phyloP scores from a whole-genome alignment of 1,139 yeast genomes.

The Kodamaea ohmeri region DNA sequence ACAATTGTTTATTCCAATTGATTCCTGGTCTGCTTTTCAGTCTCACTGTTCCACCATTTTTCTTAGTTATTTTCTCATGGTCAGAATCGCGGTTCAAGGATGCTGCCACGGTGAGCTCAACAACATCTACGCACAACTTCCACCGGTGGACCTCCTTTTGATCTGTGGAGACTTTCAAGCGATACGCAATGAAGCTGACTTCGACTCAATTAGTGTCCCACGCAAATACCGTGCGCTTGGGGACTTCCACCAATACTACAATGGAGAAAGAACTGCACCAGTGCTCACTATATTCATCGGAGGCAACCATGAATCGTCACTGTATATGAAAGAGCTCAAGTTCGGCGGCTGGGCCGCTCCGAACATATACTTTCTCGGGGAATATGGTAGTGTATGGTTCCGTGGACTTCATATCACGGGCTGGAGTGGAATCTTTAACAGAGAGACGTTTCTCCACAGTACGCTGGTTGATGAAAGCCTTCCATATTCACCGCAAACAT shows the following conservation, averaged over 20 bases:
- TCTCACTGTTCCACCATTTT: too few species aligned
- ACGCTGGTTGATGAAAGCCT: constrained; percentile 30
- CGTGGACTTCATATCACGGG: constrained; percentile 78
- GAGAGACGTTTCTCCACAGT: constrained; percentile 27
- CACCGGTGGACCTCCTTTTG: constrained; percentile 59
- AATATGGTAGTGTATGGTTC: constrained; percentile 69
- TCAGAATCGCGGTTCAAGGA: constrained; percentile 71
- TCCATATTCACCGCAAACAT: constrained; percentile 47
- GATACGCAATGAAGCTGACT: constrained; percentile 60
- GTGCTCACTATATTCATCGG: constrained; percentile 81
- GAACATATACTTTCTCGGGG: constrained; percentile 85
- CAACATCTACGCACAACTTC: constrained; percentile 47
- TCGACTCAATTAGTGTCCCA: constrained; percentile 63
- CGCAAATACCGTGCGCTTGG: constrained; percentile 59
- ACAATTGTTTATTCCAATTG: too few species aligned
- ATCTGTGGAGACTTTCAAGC: constrained; percentile 90
- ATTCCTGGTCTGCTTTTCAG: too few species aligned
- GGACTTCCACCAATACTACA: constrained; percentile 74
- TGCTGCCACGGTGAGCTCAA: constrained; percentile 89
- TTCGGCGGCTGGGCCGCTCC: constrained; percentile 96
- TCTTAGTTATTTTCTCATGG: background rate
- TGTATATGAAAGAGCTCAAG: constrained; percentile 67
- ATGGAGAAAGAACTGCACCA: constrained; percentile 63
- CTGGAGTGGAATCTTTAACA: constrained; percentile 77
- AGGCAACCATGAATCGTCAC: constrained; percentile 92